Evolutionary conservation across 1,284 basidiomycete species (phyloP), one percentile per base, ranked within the genome.

Genomic region (Coriolopsis trogii): DNA sequence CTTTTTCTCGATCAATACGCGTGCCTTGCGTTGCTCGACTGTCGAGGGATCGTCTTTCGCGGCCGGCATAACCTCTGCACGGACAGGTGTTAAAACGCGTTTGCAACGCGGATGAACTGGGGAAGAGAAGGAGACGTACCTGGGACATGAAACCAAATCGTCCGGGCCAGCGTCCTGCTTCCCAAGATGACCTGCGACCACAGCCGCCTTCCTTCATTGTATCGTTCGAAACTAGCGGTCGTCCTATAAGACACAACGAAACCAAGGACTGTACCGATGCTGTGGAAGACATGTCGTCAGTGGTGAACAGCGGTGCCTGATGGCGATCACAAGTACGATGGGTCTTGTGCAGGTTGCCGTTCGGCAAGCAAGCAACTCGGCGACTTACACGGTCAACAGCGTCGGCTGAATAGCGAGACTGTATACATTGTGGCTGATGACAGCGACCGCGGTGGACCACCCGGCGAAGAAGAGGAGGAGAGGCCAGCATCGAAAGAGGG

Each of bases 201-300:
- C 21, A 84, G 70, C 40, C 78, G 69, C 38, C 88, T 73, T 4
- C 88, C 88, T 61, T 91, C 88, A 58, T 84, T 85, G 68, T 91
- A 86, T 18, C 85, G 73, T 62, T 89, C 87, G 62, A 89, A 90
- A 18, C 87, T 87, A 2, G 87, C 86, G 3, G 86, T 89, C 0
- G 88, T 90, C 31, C 87, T 73, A 65, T 81, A 83, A 0, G 82
- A 82, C 46, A 87, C 78, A 31, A 85, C 77, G 57, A 87, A 85
- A 76, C 82, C 83, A 9, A 85, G 71, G 0, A 86, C 81, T 6
- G 82, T 85, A 74, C 84, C 83, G 37, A 84, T 66, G 10, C 82
- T 84, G 53, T 26, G 16, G 38, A 41, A 31, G 16, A 34, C 25
- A 7, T 24, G 38, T n/a, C 39, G 36, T 53, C 36, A 55, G 44